phyloP scores from a whole-genome alignment of 2,329 filamentous ascomycete genomes.

The Dactylellina sp. region DNA sequence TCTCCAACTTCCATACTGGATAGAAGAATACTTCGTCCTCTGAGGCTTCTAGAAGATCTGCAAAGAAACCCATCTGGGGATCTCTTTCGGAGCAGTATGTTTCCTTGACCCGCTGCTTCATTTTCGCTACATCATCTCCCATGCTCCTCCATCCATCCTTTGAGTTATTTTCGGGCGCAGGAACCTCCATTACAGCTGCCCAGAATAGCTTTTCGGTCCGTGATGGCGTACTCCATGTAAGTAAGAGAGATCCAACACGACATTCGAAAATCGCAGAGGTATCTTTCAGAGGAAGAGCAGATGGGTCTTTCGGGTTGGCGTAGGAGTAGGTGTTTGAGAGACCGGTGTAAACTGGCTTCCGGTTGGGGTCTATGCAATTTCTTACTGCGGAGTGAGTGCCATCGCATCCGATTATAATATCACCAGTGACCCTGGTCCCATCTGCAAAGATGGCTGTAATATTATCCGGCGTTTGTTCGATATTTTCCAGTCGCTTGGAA shows the following conservation, averaged over 20 bases:
- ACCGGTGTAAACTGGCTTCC: constrained; percentile 46
- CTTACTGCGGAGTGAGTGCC: constrained; percentile 62
- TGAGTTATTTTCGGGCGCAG: constrained; percentile 29
- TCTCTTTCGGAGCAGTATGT: constrained; percentile 47
- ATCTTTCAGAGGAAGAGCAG: constrained; percentile 30
- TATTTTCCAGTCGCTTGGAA: constrained; percentile 55
- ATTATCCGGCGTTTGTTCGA: constrained; percentile 24
- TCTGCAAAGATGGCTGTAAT: constrained; percentile 60
- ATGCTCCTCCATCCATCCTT: constrained; percentile 46
- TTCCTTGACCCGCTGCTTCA: constrained; percentile 43
- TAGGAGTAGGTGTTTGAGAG: constrained; percentile 47
- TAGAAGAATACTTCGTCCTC: constrained; percentile 48
- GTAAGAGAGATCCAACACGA: constrained; percentile 38
- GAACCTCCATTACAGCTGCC: constrained; percentile 45
- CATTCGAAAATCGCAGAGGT: constrained; percentile 45
- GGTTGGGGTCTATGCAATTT: constrained; percentile 41
- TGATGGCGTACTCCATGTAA: constrained; percentile 47
- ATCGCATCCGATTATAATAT: constrained; percentile 62
- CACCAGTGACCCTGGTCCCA: constrained; percentile 58
- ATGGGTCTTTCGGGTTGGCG: constrained; percentile 26
- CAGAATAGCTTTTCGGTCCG: constrained; percentile 40
- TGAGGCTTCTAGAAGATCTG: constrained; percentile 27
- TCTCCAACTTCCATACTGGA: constrained; percentile 42
- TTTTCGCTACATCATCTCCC: constrained; percentile 39
- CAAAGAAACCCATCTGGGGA: constrained; percentile 50